These are phyloP conservation scores for Aurantiochytrium sp. DNA, from an alignment of 108 stramenopile species.

Conservation along the genomic window DNA sequence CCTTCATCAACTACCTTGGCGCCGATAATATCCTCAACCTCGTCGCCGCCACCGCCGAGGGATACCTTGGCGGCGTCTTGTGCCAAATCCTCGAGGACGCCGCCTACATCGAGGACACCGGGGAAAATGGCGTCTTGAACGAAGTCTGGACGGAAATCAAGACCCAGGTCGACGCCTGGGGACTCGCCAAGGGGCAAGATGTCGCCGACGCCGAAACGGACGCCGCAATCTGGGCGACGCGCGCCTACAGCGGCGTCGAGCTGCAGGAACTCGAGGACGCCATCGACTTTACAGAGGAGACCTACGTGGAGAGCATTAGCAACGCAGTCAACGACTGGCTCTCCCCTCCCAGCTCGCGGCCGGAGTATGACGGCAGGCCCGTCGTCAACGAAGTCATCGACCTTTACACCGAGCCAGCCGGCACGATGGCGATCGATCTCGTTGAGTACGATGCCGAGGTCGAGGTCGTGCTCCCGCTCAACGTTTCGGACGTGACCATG, in stretches of 20 bases:
- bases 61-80: not conserved
- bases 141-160: not conserved
- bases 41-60: not conserved
- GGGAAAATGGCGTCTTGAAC: not conserved
- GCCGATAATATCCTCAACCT: not conserved
- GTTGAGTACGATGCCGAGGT: not conserved
- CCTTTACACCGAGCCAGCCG: not conserved
- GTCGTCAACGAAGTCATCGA: conserved; percentile 6
- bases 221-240: not conserved
- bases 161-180: not conserved
- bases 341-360: not conserved
- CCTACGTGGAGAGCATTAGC: not conserved
- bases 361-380: not conserved
- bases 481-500: not conserved
- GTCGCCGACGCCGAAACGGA: not conserved
- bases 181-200: not conserved
- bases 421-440: not conserved
- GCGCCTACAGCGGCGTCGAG: not conserved
- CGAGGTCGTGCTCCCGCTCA: not conserved
- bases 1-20: not conserved
- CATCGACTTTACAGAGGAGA: not conserved
- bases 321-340: not conserved
- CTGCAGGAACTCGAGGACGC: not conserved
- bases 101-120: not conserved
- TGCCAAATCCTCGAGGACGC: conserved; percentile 5